Base-by-base conservation (phyloP, 2,329 filamentous ascomycete species). In the Xylaria sp. region DNA sequence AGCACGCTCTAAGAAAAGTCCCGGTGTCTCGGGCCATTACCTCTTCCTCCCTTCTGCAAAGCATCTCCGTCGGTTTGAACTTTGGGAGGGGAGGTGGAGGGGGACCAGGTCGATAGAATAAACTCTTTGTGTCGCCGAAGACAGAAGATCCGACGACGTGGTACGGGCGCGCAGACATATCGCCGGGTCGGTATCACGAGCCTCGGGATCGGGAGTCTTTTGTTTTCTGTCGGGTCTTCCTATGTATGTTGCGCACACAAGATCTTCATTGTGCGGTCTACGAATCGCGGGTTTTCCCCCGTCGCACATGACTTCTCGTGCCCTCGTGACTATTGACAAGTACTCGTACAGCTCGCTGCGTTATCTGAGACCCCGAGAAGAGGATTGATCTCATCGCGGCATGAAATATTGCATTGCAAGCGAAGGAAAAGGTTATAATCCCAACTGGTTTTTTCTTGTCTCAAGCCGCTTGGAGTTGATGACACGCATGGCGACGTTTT, bases 91-190 rank as follows among this genome's bases (percentile, higher is more conserved):
- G 16, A 16, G 16, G 4, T 30, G 23, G 23, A 30, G 23, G 23
- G 23, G 23, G 23, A 30, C 23, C 23, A 30, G 23, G 23, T 30
- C 23, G 23, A 30, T 30, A 30, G 5, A 4, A 30, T 54, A 3
- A n/a, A 52, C 13, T 13, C 9, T 39, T 39, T 30, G 23, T 30
- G 13, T 30, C 58, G 39, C 42, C 48, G n/a, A 49, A 46, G 54
- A n/a, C n/a, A 18, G 59, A 2, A 58, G 52, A 23, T 55, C 48
- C n/a, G 44, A 46, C 50, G 16, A 16, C 6, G 52, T 58, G n/a
- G 7, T 18, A 59, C 49, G 4, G 30, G 35, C 42, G 19, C 11
- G 42, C 11, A 7, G 37, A 42, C 11, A 42, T 9, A 42, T 10
- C 37, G 37, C 11, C 37, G 37, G 37, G 37, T 13, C 37, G 37